Evolutionary conservation across 2,329 filamentous ascomycete genomes (phyloP).

Genomic region (Trichocomaceae sp.): DNA sequence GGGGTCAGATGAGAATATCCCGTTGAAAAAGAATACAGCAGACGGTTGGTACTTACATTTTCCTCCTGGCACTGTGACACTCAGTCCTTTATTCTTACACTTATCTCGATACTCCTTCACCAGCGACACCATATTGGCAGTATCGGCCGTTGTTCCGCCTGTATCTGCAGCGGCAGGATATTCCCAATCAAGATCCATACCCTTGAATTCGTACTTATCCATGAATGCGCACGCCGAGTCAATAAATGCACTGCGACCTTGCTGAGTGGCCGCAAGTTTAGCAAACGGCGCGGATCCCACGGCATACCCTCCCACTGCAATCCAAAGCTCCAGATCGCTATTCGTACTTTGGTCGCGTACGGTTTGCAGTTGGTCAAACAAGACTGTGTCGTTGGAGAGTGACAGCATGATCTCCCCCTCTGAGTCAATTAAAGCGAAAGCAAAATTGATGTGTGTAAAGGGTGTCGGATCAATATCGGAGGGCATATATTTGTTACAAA

Average conservation of each 20-base stretch:
- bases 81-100: constrained; percentile 12
- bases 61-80: constrained; percentile 12
- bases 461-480: constrained; percentile 15
- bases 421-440: constrained; percentile 40
- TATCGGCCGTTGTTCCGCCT: constrained; percentile 9
- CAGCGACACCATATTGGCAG: constrained; percentile 7
- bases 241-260: constrained; percentile 10
- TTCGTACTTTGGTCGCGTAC: constrained; percentile 27
- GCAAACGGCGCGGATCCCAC: constrained; percentile 13
- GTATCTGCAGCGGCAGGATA: constrained; percentile 14
- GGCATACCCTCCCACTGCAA: constrained; percentile 20
- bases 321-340: constrained; percentile 26
- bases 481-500: constrained; percentile 12
- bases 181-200: constrained; percentile 22
- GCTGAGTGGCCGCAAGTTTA: constrained; percentile 10
- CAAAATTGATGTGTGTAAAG: constrained; percentile 28
- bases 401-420: constrained; percentile 23
- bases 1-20: not conserved
- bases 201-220: constrained; percentile 20
- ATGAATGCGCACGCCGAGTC: constrained; percentile 17
- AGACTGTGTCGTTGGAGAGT: constrained; percentile 13
- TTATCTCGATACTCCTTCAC: constrained; percentile 12
- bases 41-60: constrained; percentile 1
- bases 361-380: constrained; percentile 23
- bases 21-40: not conserved